These are phyloP conservation scores for Penicillium tannophilum DNA, from an alignment of 495 filamentous ascomycete species.

Conservation along the genomic window DNA sequence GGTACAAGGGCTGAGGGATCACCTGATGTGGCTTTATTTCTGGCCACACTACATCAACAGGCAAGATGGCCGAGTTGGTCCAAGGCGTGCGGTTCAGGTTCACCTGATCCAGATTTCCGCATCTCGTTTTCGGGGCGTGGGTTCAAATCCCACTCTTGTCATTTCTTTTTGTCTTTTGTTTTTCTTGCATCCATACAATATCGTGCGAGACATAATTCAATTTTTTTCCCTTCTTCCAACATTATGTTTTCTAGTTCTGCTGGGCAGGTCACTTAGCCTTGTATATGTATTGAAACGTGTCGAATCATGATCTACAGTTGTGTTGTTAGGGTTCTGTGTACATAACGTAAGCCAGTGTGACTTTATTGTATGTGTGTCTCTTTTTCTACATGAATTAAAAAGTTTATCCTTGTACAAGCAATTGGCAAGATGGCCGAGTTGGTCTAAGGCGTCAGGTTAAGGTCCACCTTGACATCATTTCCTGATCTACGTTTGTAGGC, in stretches of 20 bases:
- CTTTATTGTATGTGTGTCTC: too few relatives aligned
- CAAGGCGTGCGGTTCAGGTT: conserved; percentile 40
- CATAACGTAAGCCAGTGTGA: too few relatives aligned
- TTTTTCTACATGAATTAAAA: too few relatives aligned
- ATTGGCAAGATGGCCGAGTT: conserved; percentile 42
- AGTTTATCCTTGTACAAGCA: not conserved
- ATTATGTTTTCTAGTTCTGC: too few relatives aligned
- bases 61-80: conserved; percentile 45
- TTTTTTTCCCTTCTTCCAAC: too few relatives aligned
- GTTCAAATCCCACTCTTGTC: conserved; percentile 45
- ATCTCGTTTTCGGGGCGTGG: conserved; percentile 34
- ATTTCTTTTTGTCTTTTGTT: conserved; percentile 18
- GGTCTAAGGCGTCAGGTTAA: conserved; percentile 43
- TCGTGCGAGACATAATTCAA: too few relatives aligned
- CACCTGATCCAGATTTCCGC: conserved; percentile 32
- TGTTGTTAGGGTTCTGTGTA: too few relatives aligned
- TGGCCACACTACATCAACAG: not conserved
- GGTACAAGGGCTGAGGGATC: not conserved
- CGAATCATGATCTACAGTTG: too few relatives aligned
- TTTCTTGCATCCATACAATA: conserved; percentile 5
- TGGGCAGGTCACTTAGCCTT: too few relatives aligned
- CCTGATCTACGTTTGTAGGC: conserved; percentile 29
- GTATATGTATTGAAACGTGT: too few relatives aligned
- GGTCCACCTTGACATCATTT: conserved; percentile 32
- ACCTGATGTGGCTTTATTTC: not conserved